Base-by-base conservation (phyloP, 164 flowering plant genomes). In the Sedum album region DNA sequence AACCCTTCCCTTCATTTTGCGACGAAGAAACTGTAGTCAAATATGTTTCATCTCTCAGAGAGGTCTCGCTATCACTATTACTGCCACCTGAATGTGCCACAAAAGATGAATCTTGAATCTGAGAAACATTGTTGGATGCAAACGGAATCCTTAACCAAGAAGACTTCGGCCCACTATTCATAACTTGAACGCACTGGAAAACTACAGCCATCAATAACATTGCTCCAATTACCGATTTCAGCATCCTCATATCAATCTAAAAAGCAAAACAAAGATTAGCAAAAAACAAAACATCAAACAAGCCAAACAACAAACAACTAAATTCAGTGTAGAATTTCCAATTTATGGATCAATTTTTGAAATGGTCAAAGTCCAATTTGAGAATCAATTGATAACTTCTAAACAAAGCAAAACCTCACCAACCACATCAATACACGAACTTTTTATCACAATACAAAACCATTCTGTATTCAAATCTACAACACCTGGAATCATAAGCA, bases 151-250 rank as follows among this genome's bases (percentile, higher is more conserved):
- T 73, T 5, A 68, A 61, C n/a, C 57, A 31, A 70, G 82, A 71
- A 0, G 78, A 73, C 13, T 76, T 21, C 53, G 75, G 67, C 67
- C 66, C 68, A 26, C 81, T 78, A 65, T 79, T 69, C 5, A 86
- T 86, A 55, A 87, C 73, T 63, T 82, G 84, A 31, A 81, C 41
- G 38, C 68, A 82, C 72, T 84, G 88, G 55, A 83, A 31, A 0
- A 73, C 49, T 42, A 84, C 9, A 70, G 85, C 66, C 53, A 69
- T 23, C 18, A 70, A 66, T 69, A 82, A 80, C 21, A 77, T 39
- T 0, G 80, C 28, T 31, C 87, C 90, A 23, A 78, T 65, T 23
- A 87, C 55, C 77, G 80, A 72, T 35, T 81, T 57, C 74, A 85
- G 68, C 65, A 75, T 83, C 75, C 79, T 79, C 53, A 77, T 73